Conservation (phyloP, 306 rosid species). For the Prunus mongolica region DNA sequence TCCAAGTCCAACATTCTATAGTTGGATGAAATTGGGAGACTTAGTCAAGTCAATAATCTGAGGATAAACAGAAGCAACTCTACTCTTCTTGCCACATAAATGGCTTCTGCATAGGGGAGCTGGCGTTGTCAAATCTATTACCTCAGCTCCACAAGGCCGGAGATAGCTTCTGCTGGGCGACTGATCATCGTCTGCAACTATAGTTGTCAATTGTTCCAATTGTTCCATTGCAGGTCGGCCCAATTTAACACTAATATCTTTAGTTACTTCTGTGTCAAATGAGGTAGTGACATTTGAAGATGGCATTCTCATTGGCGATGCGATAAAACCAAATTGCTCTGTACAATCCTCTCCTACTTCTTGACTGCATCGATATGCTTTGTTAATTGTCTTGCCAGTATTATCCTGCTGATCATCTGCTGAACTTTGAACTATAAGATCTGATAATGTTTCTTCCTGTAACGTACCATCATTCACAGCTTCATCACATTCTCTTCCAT, state of each 20-base stretch:
- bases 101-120: conserved; percentile 57
- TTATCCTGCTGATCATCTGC: conserved; percentile 10
- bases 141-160: conserved; percentile 47
- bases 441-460: conserved; percentile 19
- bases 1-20: conserved; percentile 26
- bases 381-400: background rate
- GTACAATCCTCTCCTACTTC: conserved; percentile 29
- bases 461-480: too few relatives aligned
- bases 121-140: conserved; percentile 78
- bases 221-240: conserved; percentile 26
- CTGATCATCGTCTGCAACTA: conserved; percentile 7
- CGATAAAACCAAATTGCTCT: conserved; percentile 20
- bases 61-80: conserved; percentile 31
- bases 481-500: conserved; percentile 33
- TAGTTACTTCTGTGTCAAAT: conserved; percentile 17
- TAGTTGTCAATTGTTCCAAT: conserved; percentile 10
- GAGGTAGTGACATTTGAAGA: conserved; percentile 8
- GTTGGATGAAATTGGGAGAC: conserved; percentile 68
- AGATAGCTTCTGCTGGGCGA: conserved; percentile 11
- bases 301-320: conserved; percentile 9
- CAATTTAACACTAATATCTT: conserved; percentile 7
- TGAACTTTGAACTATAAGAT: conserved; percentile 17
- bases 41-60: conserved; percentile 66
- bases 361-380: conserved; percentile 9
- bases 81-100: conserved; percentile 48